Evolutionary conservation across 2,329 filamentous ascomycete species (phyloP), one percentile per base, ranked within the genome.

Genomic region (Pseudogymnoascus sp.): DNA sequence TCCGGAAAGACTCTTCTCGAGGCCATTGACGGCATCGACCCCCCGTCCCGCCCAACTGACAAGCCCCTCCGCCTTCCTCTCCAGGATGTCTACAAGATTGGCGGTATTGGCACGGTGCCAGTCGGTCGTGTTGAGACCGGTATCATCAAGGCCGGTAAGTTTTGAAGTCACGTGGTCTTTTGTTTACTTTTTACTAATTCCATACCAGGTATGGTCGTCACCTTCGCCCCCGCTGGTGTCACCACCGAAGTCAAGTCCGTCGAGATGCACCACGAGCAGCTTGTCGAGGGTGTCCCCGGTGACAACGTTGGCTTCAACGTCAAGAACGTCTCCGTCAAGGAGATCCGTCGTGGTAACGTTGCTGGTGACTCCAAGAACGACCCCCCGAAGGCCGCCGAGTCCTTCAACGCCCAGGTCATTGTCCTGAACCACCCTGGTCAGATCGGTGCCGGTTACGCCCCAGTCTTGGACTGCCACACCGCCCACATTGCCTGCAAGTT

Each of bases 231-330:
- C 73, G 84, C 93, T 86, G 91, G 91, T 88, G 93, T 99, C 80
- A 98, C 95, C 89, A 98, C 95, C 87, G 95, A 99, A 91, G 95
- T 98, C 88, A 99, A 99, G 92, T 98, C 93, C 82, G 95, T 99
- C 77, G 95, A 99, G 87, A 99, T 99, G 95, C 93, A 97, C 89
- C 93, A 98, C 92, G 91, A 97, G 87, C 93, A 97, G 89, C 93
- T 99, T 74, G 68, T 79, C 71, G 89, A 96, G 87, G 95, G 95
- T 90, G 78, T 90, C 72, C 95, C 95, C 78, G 95, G 95, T 89
- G 95, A 99, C 91, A 99, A 99, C 87, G 95, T 99, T 81, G 95
- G 95, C 76, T 99, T 99, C 93, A 99, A 99, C 91, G 93, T 99
- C 84, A 99, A 99, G 93, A 99, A 99, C 95, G 95, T 99, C 77